Base-by-base conservation (phyloP, 192 early-diverging fungal genomes). In the Coemansia sp. region DNA sequence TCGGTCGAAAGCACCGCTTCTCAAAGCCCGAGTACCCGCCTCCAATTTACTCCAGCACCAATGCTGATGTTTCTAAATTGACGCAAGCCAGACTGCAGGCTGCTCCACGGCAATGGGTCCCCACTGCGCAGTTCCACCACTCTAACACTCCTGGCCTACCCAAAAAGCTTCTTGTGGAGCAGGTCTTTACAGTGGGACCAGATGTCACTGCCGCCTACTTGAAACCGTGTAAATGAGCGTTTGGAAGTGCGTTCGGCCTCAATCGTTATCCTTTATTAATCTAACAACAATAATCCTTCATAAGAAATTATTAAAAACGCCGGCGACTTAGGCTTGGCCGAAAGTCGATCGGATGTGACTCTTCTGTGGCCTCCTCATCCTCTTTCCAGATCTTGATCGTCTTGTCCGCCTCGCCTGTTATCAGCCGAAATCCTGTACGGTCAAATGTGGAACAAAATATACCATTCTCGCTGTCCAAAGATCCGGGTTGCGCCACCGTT, bases 361-460 rank as follows among this genome's bases (percentile, higher is more conserved):
- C 81, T n/a, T 82, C 75, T n/a, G 81, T 78, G 2, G 74, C 71
- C 27, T 65, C 62, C 21, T 62, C 68, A 51, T 64, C 65, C 61
- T 59, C 60, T 32, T 56, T 58, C 68, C 65, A 71, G 24, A 99
- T 94, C 83, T 99, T 99, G 76, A 99, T 94, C 1, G 94, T 94
- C 82, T 99, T 99, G 75, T 99, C 97, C 0, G 95, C 96, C 74
- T 98, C 97, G 65, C 97, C 93, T 2, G 97, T 99, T 62, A 99
- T 93, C 51, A 99, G 82, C 38, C 97, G 89, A 56, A 91, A 85
- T 1, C 97, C 96, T 19, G 96, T 94, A 52, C 86, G 87, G 69
- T 99, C 97, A 88, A 99, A 99, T 3, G 92, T 88, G 49, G 92
- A 92, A 64, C 90, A 90, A 55, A 99, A 96, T 48, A 99, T 88